phyloP scores from a whole-genome alignment of 495 filamentous ascomycete genomes.

The Xylaria flabelliformis region DNA sequence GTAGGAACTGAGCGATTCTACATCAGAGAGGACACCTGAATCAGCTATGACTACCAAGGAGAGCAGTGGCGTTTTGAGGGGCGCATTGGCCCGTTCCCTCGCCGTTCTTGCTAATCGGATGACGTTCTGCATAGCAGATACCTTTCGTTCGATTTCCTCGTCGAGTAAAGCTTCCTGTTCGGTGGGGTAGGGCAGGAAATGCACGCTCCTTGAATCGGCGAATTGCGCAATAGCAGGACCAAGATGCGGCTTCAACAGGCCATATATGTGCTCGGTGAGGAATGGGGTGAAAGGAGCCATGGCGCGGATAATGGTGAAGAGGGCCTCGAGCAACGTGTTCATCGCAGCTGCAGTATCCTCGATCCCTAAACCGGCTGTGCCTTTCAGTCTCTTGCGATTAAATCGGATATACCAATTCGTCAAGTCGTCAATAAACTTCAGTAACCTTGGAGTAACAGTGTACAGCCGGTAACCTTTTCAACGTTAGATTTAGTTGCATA shows the following conservation, averaged over 20 bases:
- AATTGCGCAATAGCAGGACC: conserved; percentile 59
- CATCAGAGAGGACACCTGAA: conserved; percentile 57
- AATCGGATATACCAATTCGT: conserved; percentile 99
- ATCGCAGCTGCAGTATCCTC: conserved; percentile 90
- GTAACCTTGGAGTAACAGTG: conserved; percentile 89
- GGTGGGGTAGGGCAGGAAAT: conserved; percentile 90
- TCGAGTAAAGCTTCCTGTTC: conserved; percentile 88
- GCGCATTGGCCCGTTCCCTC: conserved; percentile 88
- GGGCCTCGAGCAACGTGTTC: conserved; percentile 95
- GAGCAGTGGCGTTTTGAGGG: conserved; percentile 62
- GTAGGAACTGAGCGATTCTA: conserved; percentile 82
- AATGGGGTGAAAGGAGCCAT: conserved; percentile 85
- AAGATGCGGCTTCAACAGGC: conserved; percentile 75
- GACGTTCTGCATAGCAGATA: conserved; percentile 90
- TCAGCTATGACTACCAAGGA: conserved; percentile 77
- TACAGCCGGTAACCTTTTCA: conserved; percentile 75
- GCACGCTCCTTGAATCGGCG: conserved; percentile 80
- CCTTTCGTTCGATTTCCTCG: conserved; percentile 80
- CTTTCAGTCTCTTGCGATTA: conserved; percentile 95
- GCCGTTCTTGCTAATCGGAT: conserved; percentile 87
- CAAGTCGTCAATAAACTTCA: conserved; percentile 89
- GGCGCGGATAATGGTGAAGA: conserved; percentile 65
- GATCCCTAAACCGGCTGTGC: conserved; percentile 45
- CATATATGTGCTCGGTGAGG: conserved; percentile 93
- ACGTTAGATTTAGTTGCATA: too few species aligned